These are phyloP conservation scores for Tricholoma hemisulphureum DNA, from an alignment of 768 basidiomycete genomes.

Conservation along the genomic window DNA sequence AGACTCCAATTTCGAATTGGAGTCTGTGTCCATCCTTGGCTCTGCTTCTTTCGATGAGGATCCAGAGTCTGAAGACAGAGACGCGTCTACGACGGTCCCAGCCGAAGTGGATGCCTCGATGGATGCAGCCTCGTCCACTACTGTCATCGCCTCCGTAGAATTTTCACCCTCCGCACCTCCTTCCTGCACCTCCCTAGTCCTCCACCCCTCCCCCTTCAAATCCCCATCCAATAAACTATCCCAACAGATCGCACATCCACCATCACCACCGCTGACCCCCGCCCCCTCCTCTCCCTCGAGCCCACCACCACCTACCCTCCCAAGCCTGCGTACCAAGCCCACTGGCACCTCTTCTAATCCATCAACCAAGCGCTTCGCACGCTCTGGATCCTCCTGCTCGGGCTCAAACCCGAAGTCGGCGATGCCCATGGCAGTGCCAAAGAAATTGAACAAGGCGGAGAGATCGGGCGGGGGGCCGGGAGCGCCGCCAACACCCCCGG, in stretches of 20 bases:
- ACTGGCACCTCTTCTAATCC: conserved; percentile 66
- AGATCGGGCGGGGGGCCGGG: conserved; percentile 7
- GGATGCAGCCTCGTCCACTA: conserved; percentile 8
- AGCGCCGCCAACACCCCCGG: neutral
- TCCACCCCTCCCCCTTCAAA: conserved; percentile 27
- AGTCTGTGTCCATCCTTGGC: conserved; percentile 10
- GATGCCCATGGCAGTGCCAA: conserved; percentile 20
- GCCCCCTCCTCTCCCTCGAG: conserved; percentile 28
- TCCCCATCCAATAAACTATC: conserved; percentile 57
- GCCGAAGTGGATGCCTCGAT: neutral
- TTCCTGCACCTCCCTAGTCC: conserved; percentile 21
- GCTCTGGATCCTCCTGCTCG: conserved; percentile 60
- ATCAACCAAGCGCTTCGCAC: conserved; percentile 60
- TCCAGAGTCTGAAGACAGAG: neutral
- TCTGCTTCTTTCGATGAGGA: neutral
- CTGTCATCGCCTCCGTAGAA: conserved; percentile 6
- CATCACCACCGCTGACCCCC: conserved; percentile 32
- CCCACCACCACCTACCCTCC: conserved; percentile 44
- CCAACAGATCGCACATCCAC: conserved; percentile 76
- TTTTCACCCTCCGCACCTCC: conserved; percentile 7
- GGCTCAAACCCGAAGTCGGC: conserved; percentile 25
- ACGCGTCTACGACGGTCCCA: neutral
- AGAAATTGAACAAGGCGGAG: conserved; percentile 16
- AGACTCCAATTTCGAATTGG: conserved; percentile 10
- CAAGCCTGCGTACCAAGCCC: conserved; percentile 64